Conservation (phyloP, 257 asterid genomes). For the Rubia yunnanensis region DNA sequence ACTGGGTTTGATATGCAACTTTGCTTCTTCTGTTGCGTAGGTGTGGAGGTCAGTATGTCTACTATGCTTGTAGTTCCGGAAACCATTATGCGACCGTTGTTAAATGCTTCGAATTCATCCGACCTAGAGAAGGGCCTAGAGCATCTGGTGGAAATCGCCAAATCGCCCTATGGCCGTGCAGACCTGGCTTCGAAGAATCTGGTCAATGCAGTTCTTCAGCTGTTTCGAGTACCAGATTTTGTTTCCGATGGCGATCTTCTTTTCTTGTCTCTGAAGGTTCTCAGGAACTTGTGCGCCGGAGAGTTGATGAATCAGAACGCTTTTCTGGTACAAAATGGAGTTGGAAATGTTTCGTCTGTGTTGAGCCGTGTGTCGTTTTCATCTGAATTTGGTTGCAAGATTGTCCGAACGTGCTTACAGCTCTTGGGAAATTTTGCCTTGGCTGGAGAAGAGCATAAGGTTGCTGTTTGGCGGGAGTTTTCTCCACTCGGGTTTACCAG, state of each 20-base stretch:
- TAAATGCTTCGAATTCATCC: slow-evolving; percentile 30
- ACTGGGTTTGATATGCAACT: neutral
- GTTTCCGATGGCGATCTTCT: slow-evolving; percentile 33
- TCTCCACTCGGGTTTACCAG: slow-evolving; percentile 45
- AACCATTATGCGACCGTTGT: slow-evolving; percentile 27
- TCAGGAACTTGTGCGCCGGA: slow-evolving; percentile 86
- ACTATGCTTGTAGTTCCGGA: slow-evolving; percentile 21
- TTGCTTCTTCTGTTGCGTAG: neutral
- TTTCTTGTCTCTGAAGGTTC: slow-evolving; percentile 47
- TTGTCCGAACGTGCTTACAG: slow-evolving; percentile 54
- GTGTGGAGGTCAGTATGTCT: slow-evolving; percentile 24
- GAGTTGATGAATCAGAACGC: slow-evolving; percentile 54
- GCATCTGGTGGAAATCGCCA: slow-evolving; percentile 48
- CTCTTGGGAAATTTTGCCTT: slow-evolving; percentile 67
- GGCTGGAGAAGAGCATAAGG: slow-evolving; percentile 55
- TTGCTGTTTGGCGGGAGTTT: slow-evolving; percentile 51
- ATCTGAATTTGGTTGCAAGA: slow-evolving; percentile 30
- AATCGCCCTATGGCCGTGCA: slow-evolving; percentile 44
- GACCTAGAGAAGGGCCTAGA: slow-evolving; percentile 40
- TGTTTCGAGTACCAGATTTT: slow-evolving; percentile 36
- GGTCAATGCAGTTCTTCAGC: slow-evolving; percentile 31
- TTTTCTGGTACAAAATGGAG: slow-evolving; percentile 59
- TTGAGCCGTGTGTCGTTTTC: slow-evolving; percentile 24
- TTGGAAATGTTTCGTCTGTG: slow-evolving; percentile 30
- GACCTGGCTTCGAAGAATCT: slow-evolving; percentile 44